Base-by-base conservation (phyloP, 176 grass and related monocot genomes). In the Pharus latifolius region DNA sequence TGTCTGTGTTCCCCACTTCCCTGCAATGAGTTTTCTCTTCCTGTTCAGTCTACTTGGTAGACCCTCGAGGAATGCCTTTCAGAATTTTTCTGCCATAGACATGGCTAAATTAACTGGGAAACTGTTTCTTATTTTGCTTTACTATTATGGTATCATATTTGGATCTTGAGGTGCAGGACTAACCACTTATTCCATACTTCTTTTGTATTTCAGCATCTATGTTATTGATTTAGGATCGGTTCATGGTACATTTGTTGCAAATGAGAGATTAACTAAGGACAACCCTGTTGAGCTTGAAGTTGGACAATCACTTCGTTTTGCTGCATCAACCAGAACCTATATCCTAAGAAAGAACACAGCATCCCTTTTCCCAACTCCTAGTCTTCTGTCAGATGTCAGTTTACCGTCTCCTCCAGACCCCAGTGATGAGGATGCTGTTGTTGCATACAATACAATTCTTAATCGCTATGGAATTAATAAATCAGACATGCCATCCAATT, bases 161-260 rank as follows among this genome's bases (percentile, higher is more conserved):
- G 18, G 52, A 16, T 23, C 30, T 23, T 19, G 49, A 34, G 34
- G n/a, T 78, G 20, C 49, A 77, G 51, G 10, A 35, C n/a, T 83
- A 65, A 69, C n/a, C 12, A 8, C 6, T 23, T 38, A n/a, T 8
- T 49, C 38, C 10, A 58, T 64, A 44, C 10, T 53, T 48, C 6
- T 65, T 51, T 70, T 75, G 61, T 41, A 43, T 47, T 74, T 49
- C 84, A 98, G 95, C 76, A 73, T 98, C 24, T 98, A 90, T 77
- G 90, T 93, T 27, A 94, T 94, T 24, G 95, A 98, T 81, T 74
- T 98, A 35, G 95, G 95, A 40, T 98, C 95, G 14, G 87, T 98
- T 35, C 95, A 98, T 78, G 95, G 95, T 51, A 98, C 95, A 49
- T 94, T 98, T 75, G 90, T 98, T 79, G 95, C 84, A 18, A 98